These are phyloP conservation scores for Exophiala dermatitidis DNA, from an alignment of 2,329 filamentous ascomycete genomes.

Conservation along the genomic window DNA sequence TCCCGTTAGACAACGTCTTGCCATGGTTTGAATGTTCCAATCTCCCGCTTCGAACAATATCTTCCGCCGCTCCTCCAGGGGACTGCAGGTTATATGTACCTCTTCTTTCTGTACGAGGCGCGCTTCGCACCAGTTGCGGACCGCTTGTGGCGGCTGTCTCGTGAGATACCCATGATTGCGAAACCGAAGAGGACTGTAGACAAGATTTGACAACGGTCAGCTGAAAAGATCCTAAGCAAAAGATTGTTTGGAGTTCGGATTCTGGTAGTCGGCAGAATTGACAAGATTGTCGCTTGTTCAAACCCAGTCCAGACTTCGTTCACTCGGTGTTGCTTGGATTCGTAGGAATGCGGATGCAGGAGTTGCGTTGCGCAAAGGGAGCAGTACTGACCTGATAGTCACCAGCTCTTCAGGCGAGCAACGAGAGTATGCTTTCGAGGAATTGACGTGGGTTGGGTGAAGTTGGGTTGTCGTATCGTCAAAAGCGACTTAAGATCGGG, in stretches of 20 bases:
- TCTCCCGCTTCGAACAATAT: too few relatives aligned
- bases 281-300: neutral
- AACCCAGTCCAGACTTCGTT: neutral
- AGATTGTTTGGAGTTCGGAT: too few relatives aligned
- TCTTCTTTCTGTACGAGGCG: constrained; percentile 70
- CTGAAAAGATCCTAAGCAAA: neutral
- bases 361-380: neutral
- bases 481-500: neutral
- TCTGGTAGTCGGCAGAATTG: too few relatives aligned
- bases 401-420: constrained; percentile 23
- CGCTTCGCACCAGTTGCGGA: constrained; percentile 98
- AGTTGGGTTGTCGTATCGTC: constrained; percentile 1
- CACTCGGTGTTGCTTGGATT: neutral
- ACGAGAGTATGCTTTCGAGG: constrained; percentile 17
- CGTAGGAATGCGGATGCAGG: neutral
- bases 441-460: constrained; percentile 6
- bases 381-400: constrained; percentile 20
- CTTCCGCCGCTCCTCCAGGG: too few relatives aligned
- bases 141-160: constrained; percentile 99
- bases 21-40: too few relatives aligned
- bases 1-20: constrained; percentile 7
- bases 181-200: constrained; percentile 48
- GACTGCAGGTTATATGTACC: constrained; percentile 35
- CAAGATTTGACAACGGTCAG: neutral
- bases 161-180: constrained; percentile 98